Evolutionary conservation across 73 alveolate genomes (phyloP).

Genomic region (Halteria grandinella): DNA sequence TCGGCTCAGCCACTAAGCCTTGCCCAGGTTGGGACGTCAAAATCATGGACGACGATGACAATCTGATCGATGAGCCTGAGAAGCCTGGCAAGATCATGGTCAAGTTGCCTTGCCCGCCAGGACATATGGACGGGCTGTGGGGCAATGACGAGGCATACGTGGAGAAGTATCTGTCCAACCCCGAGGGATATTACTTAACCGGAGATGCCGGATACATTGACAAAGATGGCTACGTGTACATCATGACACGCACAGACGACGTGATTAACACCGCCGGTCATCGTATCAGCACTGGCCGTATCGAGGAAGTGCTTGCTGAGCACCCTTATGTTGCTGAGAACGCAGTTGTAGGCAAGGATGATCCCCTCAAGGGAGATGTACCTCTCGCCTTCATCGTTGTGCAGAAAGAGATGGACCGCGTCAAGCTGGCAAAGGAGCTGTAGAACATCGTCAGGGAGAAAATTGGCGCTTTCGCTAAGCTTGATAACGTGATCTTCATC

Average conservation of each 20-base stretch:
- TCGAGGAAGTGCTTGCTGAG: slow-evolving; percentile 77
- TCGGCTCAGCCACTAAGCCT: slow-evolving; percentile 66
- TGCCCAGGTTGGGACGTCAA: slow-evolving; percentile 62
- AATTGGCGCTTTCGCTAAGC: slow-evolving; percentile 93
- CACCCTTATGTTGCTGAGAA: slow-evolving; percentile 80
- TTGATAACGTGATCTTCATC: slow-evolving; percentile 78
- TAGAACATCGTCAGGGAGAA: slow-evolving; percentile 70
- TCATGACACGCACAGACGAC: slow-evolving; percentile 93
- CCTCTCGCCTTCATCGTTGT: slow-evolving; percentile 69
- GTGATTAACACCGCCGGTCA: slow-evolving; percentile 90
- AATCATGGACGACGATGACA: slow-evolving; percentile 57
- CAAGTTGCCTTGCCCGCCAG: slow-evolving; percentile 69
- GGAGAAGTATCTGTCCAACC: slow-evolving; percentile 52
- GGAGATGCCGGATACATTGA: slow-evolving; percentile 89
- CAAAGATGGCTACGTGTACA: slow-evolving; percentile 90
- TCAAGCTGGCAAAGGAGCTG: slow-evolving; percentile 52
- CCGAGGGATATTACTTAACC: slow-evolving; percentile 78
- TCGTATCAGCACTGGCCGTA: slow-evolving; percentile 85
- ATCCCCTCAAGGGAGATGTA: slow-evolving; percentile 79
- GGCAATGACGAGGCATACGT: slow-evolving; percentile 56
- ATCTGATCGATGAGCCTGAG: slow-evolving; percentile 33
- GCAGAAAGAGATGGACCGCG: neutral
- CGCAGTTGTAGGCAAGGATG: slow-evolving; percentile 89
- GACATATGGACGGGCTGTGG: slow-evolving; percentile 66
- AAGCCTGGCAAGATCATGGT: slow-evolving; percentile 55